These are phyloP conservation scores for Lobulomyces angularis DNA, from an alignment of 192 early-diverging fungal species.

Conservation along the genomic window DNA sequence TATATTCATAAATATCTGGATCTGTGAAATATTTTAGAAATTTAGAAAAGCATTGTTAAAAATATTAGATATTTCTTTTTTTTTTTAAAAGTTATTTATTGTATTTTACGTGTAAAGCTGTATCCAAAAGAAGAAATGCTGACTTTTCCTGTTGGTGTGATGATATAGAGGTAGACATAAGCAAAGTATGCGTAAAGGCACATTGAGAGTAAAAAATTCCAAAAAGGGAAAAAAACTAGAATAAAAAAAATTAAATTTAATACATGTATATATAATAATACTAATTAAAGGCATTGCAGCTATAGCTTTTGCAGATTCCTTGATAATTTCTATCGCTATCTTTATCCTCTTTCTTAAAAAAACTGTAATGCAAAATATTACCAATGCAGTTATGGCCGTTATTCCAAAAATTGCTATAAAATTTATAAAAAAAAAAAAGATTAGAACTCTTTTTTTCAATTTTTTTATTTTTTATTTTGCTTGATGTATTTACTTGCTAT, in stretches of 20 bases:
- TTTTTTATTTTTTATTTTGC: slow-evolving; percentile 2
- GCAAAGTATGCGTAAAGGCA: slow-evolving; percentile 18
- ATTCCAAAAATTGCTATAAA: slow-evolving; percentile 8
- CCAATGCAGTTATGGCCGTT: slow-evolving; percentile 16
- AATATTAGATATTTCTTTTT: slow-evolving; percentile 9
- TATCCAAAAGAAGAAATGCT: background rate
- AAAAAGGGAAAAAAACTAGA: slow-evolving; percentile 21
- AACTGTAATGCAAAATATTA: slow-evolving; percentile 30
- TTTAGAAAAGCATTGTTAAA: slow-evolving; percentile 12
- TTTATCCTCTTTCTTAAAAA: slow-evolving; percentile 32
- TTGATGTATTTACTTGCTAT: slow-evolving; percentile 1
- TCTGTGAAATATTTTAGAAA: slow-evolving; percentile 7
- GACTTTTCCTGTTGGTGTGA: slow-evolving; percentile 10
- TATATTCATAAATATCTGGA: slow-evolving; percentile 12
- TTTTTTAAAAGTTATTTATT: slow-evolving; percentile 9
- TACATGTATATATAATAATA: background rate
- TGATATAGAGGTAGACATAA: slow-evolving; percentile 12
- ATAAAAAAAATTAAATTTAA: slow-evolving; percentile 5
- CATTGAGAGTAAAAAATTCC: slow-evolving; percentile 5
- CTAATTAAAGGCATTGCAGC: slow-evolving; percentile 30
- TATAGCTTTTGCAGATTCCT: slow-evolving; percentile 26
- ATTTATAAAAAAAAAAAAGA: slow-evolving; percentile 6
- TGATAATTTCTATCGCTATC: slow-evolving; percentile 37
- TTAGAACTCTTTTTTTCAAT: background rate
- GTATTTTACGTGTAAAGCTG: slow-evolving; percentile 10